Evolutionary conservation across 2,329 filamentous ascomycete species (phyloP).

Genomic region (Ceratocystis papillata): DNA sequence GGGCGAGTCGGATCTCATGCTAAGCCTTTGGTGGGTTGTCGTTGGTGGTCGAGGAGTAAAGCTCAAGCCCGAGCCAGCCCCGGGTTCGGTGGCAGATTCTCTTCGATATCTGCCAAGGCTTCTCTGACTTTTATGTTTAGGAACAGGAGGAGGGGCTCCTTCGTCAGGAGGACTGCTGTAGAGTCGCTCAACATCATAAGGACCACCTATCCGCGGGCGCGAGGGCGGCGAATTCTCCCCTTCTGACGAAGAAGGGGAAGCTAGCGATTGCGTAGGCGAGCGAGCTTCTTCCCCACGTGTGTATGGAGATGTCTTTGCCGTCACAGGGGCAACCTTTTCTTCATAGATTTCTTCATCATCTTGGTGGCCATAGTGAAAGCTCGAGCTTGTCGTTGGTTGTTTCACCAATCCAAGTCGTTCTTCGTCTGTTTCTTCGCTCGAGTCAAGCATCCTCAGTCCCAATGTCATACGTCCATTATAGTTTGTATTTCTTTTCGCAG

Average conservation of each 20-base stretch:
- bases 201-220: constrained; percentile 11
- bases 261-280: constrained; percentile 6
- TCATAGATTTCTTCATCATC: constrained; percentile 22
- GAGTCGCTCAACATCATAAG: constrained; percentile 23
- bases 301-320: not conserved
- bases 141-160: constrained; percentile 15
- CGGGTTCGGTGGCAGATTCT: constrained; percentile 27
- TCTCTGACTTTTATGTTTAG: constrained; percentile 9
- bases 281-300: not conserved
- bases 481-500: constrained; percentile 7
- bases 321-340: constrained; percentile 12
- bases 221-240: constrained; percentile 9
- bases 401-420: constrained; percentile 74
- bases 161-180: constrained; percentile 13
- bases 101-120: constrained; percentile 4
- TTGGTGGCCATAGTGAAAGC: constrained; percentile 15
- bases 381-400: constrained; percentile 40
- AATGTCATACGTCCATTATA: constrained; percentile 17
- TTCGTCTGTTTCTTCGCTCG: constrained; percentile 58
- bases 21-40: not conserved
- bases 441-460: constrained; percentile 26
- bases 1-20: not conserved
- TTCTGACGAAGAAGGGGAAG: constrained; percentile 16
- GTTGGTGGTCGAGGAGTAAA: constrained; percentile 11
- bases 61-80: constrained; percentile 35